Evolutionary conservation across 2,329 filamentous ascomycete species (phyloP), one percentile per base, ranked within the genome.

Genomic region (Leptographium flavum): DNA sequence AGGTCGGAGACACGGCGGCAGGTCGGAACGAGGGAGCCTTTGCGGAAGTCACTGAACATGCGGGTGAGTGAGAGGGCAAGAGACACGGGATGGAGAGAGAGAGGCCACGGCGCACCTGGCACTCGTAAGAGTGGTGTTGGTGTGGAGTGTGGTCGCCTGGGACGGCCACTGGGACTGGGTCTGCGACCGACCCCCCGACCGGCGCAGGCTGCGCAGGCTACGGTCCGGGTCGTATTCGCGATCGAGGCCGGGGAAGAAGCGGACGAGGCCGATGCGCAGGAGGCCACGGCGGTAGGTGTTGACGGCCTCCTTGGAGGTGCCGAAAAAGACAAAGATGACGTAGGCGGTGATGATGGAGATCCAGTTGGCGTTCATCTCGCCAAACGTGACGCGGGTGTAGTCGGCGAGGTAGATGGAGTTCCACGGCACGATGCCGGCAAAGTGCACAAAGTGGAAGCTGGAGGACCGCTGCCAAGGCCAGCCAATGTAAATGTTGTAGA

Each of bases 301-400:
- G 48, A 68, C 59, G 11, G 70, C 70, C 27, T 76, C 73, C 23
- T 63, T 64, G n/a, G 69, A 74, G 47, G 66, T 66, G 39, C 74
- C 74, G 45, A 77, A 78, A 57, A 74, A 74, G 27, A 66, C 36
- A 36, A 76, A 70, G 40, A 76, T 63, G 39, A 67, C 62, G 1
- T 70, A 53, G 5, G 64, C 60, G 3, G 70, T 66, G 3, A 71
- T 42, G 44, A 73, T 68, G 21, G 64, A 50, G 19, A 76, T 63
- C 58, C 71, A 78, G 44, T 61, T 62, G 47, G 64, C 62, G 51
- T 72, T 70, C 52, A 72, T 52, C 41, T 60, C 54, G 2, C 55
- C 43, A 42, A 66, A 68, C 13, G 56, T 53, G 14, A 71, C 52
- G 15, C 60, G 43, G 47, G 59, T 60, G 23, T 65, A 68, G 0